Conservation (phyloP, 108 stramenopile genomes). For the Craspedostauros australis region DNA sequence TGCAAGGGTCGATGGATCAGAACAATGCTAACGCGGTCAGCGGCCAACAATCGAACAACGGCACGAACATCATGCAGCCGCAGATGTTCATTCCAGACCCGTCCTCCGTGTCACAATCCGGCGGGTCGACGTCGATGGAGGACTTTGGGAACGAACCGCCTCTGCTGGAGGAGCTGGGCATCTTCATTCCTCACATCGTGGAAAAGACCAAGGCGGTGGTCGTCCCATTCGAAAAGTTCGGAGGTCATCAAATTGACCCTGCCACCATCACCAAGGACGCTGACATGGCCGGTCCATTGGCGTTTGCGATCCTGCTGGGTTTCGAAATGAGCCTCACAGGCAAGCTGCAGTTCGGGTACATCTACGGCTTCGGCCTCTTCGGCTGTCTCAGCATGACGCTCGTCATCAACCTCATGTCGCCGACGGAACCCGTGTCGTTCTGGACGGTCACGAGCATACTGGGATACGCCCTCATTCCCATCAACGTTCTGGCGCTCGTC, state of each 20-base stretch:
- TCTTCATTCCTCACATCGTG: constrained; percentile 91
- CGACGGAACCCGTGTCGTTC: constrained; percentile 57
- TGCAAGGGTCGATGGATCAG: too few relatives aligned
- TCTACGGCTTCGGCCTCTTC: constrained; percentile 95
- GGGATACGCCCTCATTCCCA: constrained; percentile 96
- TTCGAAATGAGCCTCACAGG: constrained; percentile 87
- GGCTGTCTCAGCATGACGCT: constrained; percentile 92
- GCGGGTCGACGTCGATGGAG: too few relatives aligned
- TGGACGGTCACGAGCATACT: constrained; percentile 88
- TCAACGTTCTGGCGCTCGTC: constrained; percentile 89
- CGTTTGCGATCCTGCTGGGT: constrained; percentile 84
- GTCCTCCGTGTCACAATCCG: too few relatives aligned
- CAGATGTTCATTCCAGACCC: too few relatives aligned
- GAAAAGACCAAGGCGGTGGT: constrained; percentile 89
- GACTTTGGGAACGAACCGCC: constrained; percentile 95
- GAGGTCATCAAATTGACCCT: constrained; percentile 31
- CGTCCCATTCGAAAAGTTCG: constrained; percentile 51
- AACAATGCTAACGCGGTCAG: too few relatives aligned
- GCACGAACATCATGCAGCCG: too few relatives aligned
- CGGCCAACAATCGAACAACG: too few relatives aligned
- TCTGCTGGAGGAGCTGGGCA: constrained; percentile 96
- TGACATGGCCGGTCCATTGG: constrained; percentile 96
- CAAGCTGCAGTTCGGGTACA: constrained; percentile 96
- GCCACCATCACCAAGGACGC: constrained; percentile 64
- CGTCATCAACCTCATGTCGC: constrained; percentile 90